These are phyloP conservation scores for Trypanosoma theileri DNA, from an alignment of 208 protist genomes.

Conservation along the genomic window DNA sequence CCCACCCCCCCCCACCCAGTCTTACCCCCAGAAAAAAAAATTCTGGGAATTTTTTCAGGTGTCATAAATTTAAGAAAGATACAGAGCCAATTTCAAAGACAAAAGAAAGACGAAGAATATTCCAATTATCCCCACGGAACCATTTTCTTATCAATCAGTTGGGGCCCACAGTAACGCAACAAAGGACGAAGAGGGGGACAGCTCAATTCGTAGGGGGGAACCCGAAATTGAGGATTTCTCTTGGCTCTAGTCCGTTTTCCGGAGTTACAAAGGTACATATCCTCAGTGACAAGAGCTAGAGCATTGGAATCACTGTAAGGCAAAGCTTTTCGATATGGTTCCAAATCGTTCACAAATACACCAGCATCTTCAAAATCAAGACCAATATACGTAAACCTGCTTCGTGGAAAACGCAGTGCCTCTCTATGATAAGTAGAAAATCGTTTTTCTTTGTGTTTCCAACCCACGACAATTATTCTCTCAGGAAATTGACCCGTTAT, in stretches of 20 bases:
- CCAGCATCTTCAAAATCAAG: constrained; percentile 27
- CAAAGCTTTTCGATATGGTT: constrained; percentile 21
- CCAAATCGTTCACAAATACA: constrained; percentile 9
- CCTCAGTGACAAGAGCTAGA: constrained; percentile 23
- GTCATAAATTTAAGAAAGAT: too few relatives aligned
- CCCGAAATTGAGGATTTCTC: constrained; percentile 26
- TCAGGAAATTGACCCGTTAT: constrained; percentile 34
- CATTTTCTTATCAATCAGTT: constrained; percentile 16
- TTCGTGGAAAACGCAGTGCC: constrained; percentile 37
- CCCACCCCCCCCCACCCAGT: too few relatives aligned
- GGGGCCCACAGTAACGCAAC: constrained; percentile 27
- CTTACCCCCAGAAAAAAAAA: too few relatives aligned
- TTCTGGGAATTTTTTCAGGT: too few relatives aligned
- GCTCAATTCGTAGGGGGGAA: constrained; percentile 28
- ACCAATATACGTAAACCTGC: constrained; percentile 38
- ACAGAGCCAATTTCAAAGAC: too few relatives aligned
- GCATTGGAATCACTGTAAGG: constrained; percentile 24
- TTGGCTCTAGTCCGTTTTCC: constrained; percentile 14
- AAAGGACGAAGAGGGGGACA: constrained; percentile 25
- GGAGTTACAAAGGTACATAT: constrained; percentile 32
- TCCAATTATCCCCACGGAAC: constrained; percentile 24
- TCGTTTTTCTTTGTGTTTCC: constrained; percentile 39
- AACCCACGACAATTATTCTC: constrained; percentile 41
- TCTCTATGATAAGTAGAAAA: constrained; percentile 39
- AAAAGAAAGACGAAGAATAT: too few relatives aligned